Evolutionary conservation across 139 green algal species (phyloP), one percentile per base, ranked within the genome.

Genomic region (Coccomyxa sp.): DNA sequence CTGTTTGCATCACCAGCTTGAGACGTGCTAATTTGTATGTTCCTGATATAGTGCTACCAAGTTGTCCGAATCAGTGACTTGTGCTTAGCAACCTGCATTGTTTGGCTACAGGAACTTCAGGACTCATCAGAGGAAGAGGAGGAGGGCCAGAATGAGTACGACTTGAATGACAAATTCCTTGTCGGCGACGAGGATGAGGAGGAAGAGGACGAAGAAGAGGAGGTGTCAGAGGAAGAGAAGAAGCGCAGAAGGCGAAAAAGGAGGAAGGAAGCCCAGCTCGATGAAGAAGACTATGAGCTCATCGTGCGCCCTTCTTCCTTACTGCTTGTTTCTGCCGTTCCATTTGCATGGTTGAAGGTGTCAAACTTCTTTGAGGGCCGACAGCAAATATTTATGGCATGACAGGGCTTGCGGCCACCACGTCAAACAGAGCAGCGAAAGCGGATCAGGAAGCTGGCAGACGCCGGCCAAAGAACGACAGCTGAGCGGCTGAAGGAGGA

Each of bases 201-300:
- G 67, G 82, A 82, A 68, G 80, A 89, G 27, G 85, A 86, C 82
- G 90, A 88, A 38, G 88, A 84, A n/a, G 85, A 88, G 14, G 91
- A 89, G 58, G 87, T 87, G 13, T 80, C 76, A 59, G 85, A 82
- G 14, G 85, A 85, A 58, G 45, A 71, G 67, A 71, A 82, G 58
- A 31, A 79, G 51, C 38, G 81, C 86, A 13, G 85, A 81, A 14
- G 88, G 86, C 23, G 74, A 17, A 86, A 80, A 17, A 92, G 91
- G 67, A 90, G 91, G 80, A 82, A 76, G 25, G 86, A 92, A n/a
- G 87, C 90, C 76, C 85, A 92, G 57, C 88, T 98, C 23, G 95
- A 98, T 76, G 94, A 98, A n/a, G 95, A 98, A 71, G 95, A 98
- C 83, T 98, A 96, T 80, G 93, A 97, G 51, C 87, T 98, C 82